Evolutionary conservation across 176 grass and related monocot genomes (phyloP).

Genomic region (sorghum (Sorghum bicolor)): Sorghum_bicolor_NCBIv3 NC_012878.2:51503501-51504000

Average conservation of each 20-base stretch:
- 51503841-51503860: constrained; percentile 50
- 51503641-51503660: not conserved
- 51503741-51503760: not conserved
- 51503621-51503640: not conserved
- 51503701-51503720: not conserved
- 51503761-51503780: not conserved
- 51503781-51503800: constrained; percentile 44
- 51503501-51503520: constrained; percentile 6
- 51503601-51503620: too few relatives aligned
- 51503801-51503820: constrained; percentile 22
- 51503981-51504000: not conserved
- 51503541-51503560: constrained; percentile 60
- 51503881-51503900: constrained; percentile 34
- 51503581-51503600: not conserved
- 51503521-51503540: constrained; percentile 59
- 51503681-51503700: not conserved
- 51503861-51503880: constrained; percentile 30
- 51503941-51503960: not conserved
- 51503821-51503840: constrained; percentile 33
- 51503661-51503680: not conserved
- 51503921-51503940: constrained; percentile 4
- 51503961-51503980: too few relatives aligned
- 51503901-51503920: not conserved
- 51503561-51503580: constrained; percentile 52
- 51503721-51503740: not conserved